Base-by-base conservation (phyloP, 257 asterid species). In the Ocimum tenuiflorum region DNA sequence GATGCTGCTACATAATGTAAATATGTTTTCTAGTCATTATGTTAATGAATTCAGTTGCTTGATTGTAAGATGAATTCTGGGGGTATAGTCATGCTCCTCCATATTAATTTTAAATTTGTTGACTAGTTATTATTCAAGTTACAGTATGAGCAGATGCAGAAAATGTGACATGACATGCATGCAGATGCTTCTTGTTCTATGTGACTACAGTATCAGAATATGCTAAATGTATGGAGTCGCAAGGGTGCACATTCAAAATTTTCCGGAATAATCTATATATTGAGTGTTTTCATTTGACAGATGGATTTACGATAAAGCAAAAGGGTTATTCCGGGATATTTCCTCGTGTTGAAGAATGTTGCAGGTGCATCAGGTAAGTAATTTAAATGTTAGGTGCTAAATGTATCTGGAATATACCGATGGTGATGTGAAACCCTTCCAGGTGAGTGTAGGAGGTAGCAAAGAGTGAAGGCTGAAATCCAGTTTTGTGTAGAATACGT, bases 231-330 rank as follows among this genome's bases (percentile, higher is more conserved):
- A 17, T 35, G 42, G 36, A 31, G 36, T 1, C 3, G 1, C 31
- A 4, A 24, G 4, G 4, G 31, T 9, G 41, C 1, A 1, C n/a
- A 35, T 35, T 35, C 41, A 35, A 1, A 3, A 6, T 35, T 35
- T 2, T 6, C 41, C 43, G 42, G 43, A 13, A 24, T 53, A 24
- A 24, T 55, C 1, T 39, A 24, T 7, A 6, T 1, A 29, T 15
- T 41, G 60, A 20, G 19, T 9, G 12, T 22, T 29, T 14, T 63
- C 55, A 27, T 80, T 52, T 71, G 79, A 67, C 95, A 91, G 98
- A 75, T 91, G 98, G 98, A 83, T 91, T 72, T 91, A 91, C 52
- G 98, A 91, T 70, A 95, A 91, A 83, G 81, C 83, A 53, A 91
- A 91, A 81, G 85, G 92, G 72, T 75, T 89, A 33, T 91, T 91